Conservation (phyloP, 2,329 filamentous ascomycete species). For the Akanthomyces dipterigenus region DNA sequence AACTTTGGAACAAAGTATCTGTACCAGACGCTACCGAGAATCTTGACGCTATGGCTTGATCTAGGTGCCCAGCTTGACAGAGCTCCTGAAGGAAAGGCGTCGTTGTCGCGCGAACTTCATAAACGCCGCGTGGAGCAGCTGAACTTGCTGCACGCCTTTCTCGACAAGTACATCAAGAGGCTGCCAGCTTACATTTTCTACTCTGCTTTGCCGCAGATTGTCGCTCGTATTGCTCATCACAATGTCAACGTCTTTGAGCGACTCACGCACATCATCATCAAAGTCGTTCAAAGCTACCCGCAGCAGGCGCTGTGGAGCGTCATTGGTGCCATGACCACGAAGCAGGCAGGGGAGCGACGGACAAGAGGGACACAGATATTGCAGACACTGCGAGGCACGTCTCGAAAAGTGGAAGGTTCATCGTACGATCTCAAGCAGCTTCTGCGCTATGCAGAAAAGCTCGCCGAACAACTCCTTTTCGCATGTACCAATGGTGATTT, state of each 20-base stretch:
- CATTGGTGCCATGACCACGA: slow-evolving; percentile 78
- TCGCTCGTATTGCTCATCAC: slow-evolving; percentile 89
- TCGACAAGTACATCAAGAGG: slow-evolving; percentile 70
- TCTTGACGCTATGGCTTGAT: slow-evolving; percentile 91
- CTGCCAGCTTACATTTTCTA: slow-evolving; percentile 75
- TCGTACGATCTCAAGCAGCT: slow-evolving; percentile 60
- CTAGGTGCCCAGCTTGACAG: slow-evolving; percentile 71
- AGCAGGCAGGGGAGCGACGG: slow-evolving; percentile 59
- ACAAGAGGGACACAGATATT: slow-evolving; percentile 47
- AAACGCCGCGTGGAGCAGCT: slow-evolving; percentile 58
- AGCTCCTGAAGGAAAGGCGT: slow-evolving; percentile 48
- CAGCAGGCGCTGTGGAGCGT: slow-evolving; percentile 90
- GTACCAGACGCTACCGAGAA: slow-evolving; percentile 85
- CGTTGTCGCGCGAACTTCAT: slow-evolving; percentile 44
- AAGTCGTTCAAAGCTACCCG: slow-evolving; percentile 80
- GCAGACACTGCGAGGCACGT: slow-evolving; percentile 38
- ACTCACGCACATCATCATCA: slow-evolving; percentile 72
- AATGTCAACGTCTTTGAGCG: slow-evolving; percentile 70
- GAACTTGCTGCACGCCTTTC: slow-evolving; percentile 61
- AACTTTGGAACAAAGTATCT: slow-evolving; percentile 90
- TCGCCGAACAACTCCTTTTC: slow-evolving; percentile 73
- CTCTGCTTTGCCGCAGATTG: slow-evolving; percentile 80
- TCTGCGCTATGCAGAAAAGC: slow-evolving; percentile 71
- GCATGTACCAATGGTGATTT: slow-evolving; percentile 73
- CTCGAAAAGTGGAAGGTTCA: slow-evolving; percentile 45